Conservation (phyloP, 768 basidiomycete genomes). For the Termitomyces sp. region DNA sequence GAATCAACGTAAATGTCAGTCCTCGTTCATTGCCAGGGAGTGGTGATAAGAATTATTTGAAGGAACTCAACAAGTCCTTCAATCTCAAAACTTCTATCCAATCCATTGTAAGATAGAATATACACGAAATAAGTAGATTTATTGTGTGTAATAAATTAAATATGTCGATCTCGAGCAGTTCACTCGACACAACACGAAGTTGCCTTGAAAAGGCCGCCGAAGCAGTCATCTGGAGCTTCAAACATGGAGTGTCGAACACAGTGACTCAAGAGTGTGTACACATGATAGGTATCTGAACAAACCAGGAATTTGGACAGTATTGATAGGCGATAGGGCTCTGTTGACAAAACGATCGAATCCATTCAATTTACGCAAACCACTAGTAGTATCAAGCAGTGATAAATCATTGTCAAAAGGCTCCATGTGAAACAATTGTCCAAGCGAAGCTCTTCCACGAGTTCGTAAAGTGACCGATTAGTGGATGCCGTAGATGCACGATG, state of each 20-base stretch:
- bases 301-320: not conserved
- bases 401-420: not conserved
- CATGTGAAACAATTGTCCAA: not conserved
- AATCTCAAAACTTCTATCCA: not conserved
- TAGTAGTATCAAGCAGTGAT: not conserved
- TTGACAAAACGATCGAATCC: not conserved
- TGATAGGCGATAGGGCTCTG: not conserved
- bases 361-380: not conserved
- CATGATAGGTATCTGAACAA: not conserved
- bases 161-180: not conserved
- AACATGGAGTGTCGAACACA: not conserved
- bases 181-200: not conserved
- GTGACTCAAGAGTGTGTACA: not conserved
- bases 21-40: not conserved
- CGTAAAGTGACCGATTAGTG: not conserved
- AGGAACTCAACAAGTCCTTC: not conserved
- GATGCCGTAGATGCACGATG: constrained; percentile 10
- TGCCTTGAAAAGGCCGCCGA: not conserved
- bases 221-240: not conserved
- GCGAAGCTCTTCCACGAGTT: not conserved
- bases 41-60: not conserved
- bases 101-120: not conserved
- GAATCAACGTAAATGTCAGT: not conserved
- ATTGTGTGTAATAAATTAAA: not conserved
- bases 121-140: not conserved